phyloP scores from a whole-genome alignment of 2,329 filamentous ascomycete genomes.

The Sporothrix inflata region DNA sequence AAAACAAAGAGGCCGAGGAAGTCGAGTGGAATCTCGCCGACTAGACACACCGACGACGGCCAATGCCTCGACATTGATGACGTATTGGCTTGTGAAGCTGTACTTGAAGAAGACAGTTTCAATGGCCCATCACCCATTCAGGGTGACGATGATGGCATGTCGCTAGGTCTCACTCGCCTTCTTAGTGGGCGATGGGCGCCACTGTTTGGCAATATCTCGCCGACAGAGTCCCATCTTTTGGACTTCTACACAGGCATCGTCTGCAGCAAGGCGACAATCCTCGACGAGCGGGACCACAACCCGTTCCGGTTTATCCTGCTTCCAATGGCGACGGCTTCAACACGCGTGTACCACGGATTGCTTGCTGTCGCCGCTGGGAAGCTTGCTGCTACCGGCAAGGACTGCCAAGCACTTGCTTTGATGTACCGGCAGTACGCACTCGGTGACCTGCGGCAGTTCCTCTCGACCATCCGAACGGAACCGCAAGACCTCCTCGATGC shows the following conservation, averaged over 20 bases:
- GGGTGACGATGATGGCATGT: too few relatives aligned
- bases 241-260: constrained; percentile 23
- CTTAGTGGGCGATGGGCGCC: background rate
- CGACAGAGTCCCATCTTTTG: constrained; percentile 9
- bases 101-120: background rate
- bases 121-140: background rate
- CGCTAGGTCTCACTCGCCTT: background rate
- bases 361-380: constrained; percentile 23
- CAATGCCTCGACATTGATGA: too few relatives aligned
- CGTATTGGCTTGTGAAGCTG: too few relatives aligned
- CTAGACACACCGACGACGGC: too few relatives aligned
- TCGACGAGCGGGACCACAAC: constrained; percentile 26
- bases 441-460: constrained; percentile 8
- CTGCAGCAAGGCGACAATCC: constrained; percentile 21
- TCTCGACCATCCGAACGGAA: background rate
- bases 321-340: constrained; percentile 9
- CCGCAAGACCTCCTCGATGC: constrained; percentile 14
- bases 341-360: constrained; percentile 9
- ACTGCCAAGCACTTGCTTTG: constrained; percentile 2
- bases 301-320: constrained; percentile 23
- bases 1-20: background rate
- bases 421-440: constrained; percentile 18
- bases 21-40: too few relatives aligned
- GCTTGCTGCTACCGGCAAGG: too few relatives aligned
- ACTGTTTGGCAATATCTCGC: constrained; percentile 20